phyloP scores from a whole-genome alignment of 1,139 yeast genomes.

The Pichia sp. region DNA sequence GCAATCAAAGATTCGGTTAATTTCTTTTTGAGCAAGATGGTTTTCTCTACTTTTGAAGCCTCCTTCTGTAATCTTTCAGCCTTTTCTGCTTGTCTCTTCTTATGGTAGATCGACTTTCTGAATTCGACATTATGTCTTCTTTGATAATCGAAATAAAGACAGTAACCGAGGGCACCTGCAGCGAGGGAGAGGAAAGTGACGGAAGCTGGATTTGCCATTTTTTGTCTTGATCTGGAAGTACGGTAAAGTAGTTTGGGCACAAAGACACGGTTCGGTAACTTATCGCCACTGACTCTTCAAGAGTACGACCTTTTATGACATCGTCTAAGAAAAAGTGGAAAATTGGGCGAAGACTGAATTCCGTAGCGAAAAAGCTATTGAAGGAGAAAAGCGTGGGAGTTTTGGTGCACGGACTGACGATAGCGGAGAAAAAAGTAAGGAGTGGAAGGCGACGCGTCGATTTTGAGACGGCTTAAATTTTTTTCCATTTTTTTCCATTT shows the following conservation, averaged over 20 bases:
- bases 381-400: neutral
- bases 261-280: neutral
- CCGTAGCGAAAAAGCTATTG: neutral
- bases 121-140: conserved; percentile 81
- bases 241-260: neutral
- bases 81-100: conserved; percentile 55
- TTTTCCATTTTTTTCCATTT: neutral
- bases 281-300: no score
- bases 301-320: neutral
- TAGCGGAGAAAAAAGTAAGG: neutral
- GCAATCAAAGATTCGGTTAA: conserved; percentile 58
- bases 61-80: conserved; percentile 44
- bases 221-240: neutral
- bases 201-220: conserved; percentile 35
- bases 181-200: conserved; percentile 47
- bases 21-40: conserved; percentile 56
- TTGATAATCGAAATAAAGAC: conserved; percentile 83
- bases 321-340: neutral
- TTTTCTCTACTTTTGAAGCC: conserved; percentile 55
- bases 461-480: neutral
- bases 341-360: neutral
- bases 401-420: neutral
- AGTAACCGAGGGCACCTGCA: conserved; percentile 70
- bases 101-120: conserved; percentile 68
- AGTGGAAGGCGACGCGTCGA: neutral